Base-by-base conservation (phyloP, 352 stramenopile genomes). In the Phytophthora syringae region DNA sequence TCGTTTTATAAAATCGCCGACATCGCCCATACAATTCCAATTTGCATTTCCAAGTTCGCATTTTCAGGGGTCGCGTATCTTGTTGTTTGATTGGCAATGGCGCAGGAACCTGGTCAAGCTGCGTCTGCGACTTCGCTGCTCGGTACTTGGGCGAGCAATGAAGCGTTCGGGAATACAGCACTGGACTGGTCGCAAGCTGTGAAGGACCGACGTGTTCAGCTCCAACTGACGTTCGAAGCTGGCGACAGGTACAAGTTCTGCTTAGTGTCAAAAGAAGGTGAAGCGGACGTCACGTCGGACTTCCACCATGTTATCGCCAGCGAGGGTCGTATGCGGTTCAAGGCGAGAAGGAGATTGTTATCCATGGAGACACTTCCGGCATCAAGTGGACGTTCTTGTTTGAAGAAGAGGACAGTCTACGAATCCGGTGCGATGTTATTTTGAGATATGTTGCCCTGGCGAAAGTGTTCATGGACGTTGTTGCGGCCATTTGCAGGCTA, bases 111-210 rank as follows among this genome's bases (percentile, higher is more conserved):
- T n/a, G n/a, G n/a, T n/a, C n/a, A n/a, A n/a, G n/a, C n/a, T n/a
- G n/a, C n/a, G n/a, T n/a, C n/a, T 30, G 44, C 53, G 21, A 22
- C 32, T n/a, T 56, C 52, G 60, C 60, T 80, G 0, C 18, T 73
- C 13, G 85, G 85, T 15, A 22, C 57, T 24, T 94, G 85, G 85
- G 61, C 64, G 15, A 94, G 82, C 70, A 83, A 78, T 2, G 86
- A 94, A 22, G 83, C 82, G 6, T 92, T 94, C 27, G 86, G 86
- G 13, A 94, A 90, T 52, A 94, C 86, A 12, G 49, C 80, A 34
- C 65, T 94, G 18, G 86, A 94, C 62, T 94, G 86, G 86, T 80
- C 82, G 36, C 74, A 90, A 39, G 83, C 83, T 22, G 63, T 94
- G 10, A 90, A 90, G 48, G 73, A 84, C 11, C 60, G 76, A 20